Base-by-base conservation (phyloP, 441 rosid species). In the Adansonia gregorii region DNA sequence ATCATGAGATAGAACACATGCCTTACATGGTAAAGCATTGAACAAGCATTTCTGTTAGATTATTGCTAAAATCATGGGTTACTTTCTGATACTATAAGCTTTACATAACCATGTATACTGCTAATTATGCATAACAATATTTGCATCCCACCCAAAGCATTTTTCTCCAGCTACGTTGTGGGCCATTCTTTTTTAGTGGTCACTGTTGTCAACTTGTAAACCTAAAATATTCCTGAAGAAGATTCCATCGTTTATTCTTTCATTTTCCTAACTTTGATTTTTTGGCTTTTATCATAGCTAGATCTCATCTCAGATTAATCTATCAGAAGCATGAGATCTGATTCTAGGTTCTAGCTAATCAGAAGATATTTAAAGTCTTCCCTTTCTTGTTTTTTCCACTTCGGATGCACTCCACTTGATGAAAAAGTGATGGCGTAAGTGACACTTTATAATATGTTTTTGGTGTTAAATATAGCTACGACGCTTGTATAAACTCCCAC, bases 1-100 rank as follows among this genome's bases (percentile, higher is more conserved):
- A 91, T 74, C 95, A 91, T 73, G 95, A 91, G 72, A 73, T 91
- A 68, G 95, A 91, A 20, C 90, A 86, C 83, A 82, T 91, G 90
- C 92, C 95, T 41, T 81, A 86, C 85, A 85, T 91, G 93, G 95
- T 91, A 82, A 67, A 39, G 72, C 79, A 27, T 78, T 11, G 56
- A 46, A 68, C 67, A 73, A 1, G 14, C 46, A 51, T 46, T 68
- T 14, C 56, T 68, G 12, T 15, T 64, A 69, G 6, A 48, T 48
- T 22, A 11, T 69, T 49, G 59, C 58, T 48, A 49, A 69, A 69
- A 12, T 48, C 72, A 46, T 67, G 5, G 0, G 15, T 68, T 68
- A 19, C 54, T 10, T 67, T 67, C 14, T 55, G 48, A 2, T 69
- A 20, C 59, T 67, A 8, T 8, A 39, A 24, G 39, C 45, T 72